Evolutionary conservation across 2,329 filamentous ascomycete genomes (phyloP).

Genomic region (Fusarium sp.): DNA sequence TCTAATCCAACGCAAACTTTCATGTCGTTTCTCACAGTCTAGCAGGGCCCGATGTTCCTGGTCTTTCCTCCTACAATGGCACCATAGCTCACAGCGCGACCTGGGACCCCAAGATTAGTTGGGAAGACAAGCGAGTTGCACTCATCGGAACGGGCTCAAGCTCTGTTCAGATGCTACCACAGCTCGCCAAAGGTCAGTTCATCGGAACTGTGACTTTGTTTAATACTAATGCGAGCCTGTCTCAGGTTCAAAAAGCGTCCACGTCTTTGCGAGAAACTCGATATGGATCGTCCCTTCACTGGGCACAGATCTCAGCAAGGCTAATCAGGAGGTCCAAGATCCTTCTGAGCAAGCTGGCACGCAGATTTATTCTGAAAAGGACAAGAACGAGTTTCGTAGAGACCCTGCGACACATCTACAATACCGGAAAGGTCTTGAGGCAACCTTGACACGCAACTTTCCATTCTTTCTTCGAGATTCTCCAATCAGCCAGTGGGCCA

Average conservation of each 20-base stretch:
- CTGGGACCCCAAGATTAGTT: background rate
- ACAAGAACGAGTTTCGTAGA: background rate
- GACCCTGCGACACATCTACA: background rate
- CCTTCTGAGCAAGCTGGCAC: background rate
- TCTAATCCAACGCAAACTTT: background rate
- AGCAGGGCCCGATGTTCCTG: background rate
- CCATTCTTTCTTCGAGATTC: background rate
- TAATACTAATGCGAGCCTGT: fast-evolving
- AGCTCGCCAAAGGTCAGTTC: background rate
- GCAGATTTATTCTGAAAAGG: background rate
- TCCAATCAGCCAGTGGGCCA: background rate
- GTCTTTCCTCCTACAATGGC: background rate
- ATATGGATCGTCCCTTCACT: background rate
- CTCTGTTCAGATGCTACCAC: background rate
- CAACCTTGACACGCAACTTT: background rate
- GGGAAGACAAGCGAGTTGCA: background rate
- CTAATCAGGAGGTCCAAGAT: fast-evolving
- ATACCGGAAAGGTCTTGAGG: background rate
- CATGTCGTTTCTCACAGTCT: background rate
- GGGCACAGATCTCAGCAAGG: background rate
- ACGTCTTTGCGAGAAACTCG: background rate
- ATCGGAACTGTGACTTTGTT: fast-evolving
- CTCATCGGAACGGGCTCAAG: background rate
- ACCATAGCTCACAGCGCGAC: background rate
- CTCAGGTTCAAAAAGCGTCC: background rate